These are phyloP conservation scores for Trametes elegans DNA, from an alignment of 768 basidiomycete genomes.

Conservation along the genomic window DNA sequence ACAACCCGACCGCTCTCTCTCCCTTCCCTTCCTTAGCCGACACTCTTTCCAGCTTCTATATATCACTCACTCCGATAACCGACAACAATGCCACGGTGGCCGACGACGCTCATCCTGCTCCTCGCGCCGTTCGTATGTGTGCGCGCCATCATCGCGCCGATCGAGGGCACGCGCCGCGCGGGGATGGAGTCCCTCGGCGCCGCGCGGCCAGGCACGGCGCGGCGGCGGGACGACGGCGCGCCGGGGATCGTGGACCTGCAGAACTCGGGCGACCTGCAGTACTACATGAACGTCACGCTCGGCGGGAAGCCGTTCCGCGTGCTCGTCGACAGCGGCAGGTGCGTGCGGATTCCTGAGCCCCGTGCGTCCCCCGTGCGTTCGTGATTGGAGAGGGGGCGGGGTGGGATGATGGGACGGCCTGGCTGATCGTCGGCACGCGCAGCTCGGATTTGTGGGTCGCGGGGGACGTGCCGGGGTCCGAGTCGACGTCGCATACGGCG, in stretches of 20 bases:
- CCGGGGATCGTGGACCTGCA: constrained; percentile 12
- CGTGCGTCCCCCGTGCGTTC: too few relatives aligned
- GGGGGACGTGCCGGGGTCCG: constrained; percentile 24
- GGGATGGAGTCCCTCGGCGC: constrained; percentile 4
- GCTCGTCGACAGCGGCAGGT: constrained; percentile 36
- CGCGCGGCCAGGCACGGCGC: constrained; percentile 6
- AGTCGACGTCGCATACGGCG: constrained; percentile 21
- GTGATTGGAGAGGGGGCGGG: too few relatives aligned
- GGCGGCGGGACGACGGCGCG: constrained; percentile 6
- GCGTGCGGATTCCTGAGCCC: background rate
- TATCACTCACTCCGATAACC: background rate
- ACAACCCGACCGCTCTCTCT: background rate
- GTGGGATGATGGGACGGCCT: too few relatives aligned
- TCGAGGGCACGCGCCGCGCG: constrained; percentile 8
- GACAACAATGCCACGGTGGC: constrained; percentile 15
- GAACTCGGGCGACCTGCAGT: constrained; percentile 27
- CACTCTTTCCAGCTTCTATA: background rate
- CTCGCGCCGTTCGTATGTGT: constrained; percentile 19
- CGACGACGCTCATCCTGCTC: constrained; percentile 19
- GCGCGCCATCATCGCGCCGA: constrained; percentile 19
- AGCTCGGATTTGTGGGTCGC: constrained; percentile 34
- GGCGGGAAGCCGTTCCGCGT: constrained; percentile 25
- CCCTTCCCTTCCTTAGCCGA: background rate
- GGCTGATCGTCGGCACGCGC: too few relatives aligned
- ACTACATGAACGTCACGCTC: constrained; percentile 30